Evolutionary conservation across 495 filamentous ascomycete species (phyloP).

Genomic region (Niebla homalea): DNA sequence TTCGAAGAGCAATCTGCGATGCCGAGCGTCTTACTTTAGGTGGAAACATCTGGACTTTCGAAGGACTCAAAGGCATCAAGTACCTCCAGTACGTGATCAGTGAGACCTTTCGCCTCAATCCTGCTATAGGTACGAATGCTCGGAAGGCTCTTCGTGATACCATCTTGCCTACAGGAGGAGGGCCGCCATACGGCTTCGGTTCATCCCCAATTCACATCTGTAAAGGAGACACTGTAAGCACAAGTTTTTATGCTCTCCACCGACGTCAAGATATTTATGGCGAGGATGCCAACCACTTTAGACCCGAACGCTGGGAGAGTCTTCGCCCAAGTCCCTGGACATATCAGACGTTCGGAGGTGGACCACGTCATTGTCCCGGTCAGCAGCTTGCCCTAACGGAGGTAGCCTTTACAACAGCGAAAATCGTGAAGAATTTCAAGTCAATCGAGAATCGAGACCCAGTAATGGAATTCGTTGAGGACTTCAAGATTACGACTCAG

Average conservation of each 20-base stretch:
- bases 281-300: constrained; percentile 32
- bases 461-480: constrained; percentile 6
- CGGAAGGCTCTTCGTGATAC: constrained; percentile 34
- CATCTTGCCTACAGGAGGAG: constrained; percentile 27
- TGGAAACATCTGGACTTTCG: not conserved
- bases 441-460: too few species aligned
- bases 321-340: constrained; percentile 25
- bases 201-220: constrained; percentile 25
- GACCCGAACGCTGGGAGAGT: constrained; percentile 42
- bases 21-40: not conserved
- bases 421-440: constrained; percentile 23
- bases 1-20: constrained; percentile 32
- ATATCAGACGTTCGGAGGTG: constrained; percentile 11
- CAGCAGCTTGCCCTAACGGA: constrained; percentile 18
- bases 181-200: constrained; percentile 20
- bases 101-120: constrained; percentile 39
- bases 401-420: constrained; percentile 25
- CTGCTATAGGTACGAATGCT: constrained; percentile 37
- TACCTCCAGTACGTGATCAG: constrained; percentile 33
- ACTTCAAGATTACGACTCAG: constrained; percentile 1
- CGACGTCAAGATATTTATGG: constrained; percentile 37
- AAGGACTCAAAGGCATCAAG: constrained; percentile 22
- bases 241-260: constrained; percentile 38
- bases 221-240: constrained; percentile 31
- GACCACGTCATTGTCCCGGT: constrained; percentile 8